Evolutionary conservation across 352 stramenopile species (phyloP).

Genomic region (Pythium volutum): DNA sequence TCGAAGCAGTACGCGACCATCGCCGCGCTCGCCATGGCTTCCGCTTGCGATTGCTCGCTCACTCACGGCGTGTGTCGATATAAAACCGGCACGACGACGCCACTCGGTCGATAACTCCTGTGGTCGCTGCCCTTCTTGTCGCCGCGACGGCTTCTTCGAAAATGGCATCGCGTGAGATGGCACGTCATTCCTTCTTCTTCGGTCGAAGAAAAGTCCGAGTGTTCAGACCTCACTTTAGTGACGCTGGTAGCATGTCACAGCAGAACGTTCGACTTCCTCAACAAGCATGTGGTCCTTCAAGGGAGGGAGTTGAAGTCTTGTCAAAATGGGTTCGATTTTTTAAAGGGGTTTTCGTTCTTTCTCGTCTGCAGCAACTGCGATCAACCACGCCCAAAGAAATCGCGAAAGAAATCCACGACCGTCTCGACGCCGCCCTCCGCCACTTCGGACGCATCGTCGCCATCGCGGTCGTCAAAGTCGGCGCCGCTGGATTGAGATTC

Average conservation of each 20-base stretch:
- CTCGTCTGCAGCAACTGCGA: neutral
- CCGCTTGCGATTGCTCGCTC: neutral
- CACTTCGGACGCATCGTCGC: conserved; percentile 12
- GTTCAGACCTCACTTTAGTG: conserved; percentile 10
- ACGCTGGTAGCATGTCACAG: neutral
- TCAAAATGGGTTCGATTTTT: conserved; percentile 6
- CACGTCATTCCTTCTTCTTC: neutral
- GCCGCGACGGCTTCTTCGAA: conserved; percentile 7
- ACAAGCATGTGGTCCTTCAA: neutral
- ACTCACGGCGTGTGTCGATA: too few relatives aligned
- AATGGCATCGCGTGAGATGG: conserved; percentile 2
- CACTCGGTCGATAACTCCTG: neutral
- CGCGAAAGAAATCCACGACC: conserved; percentile 60
- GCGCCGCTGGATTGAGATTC: conserved; percentile 11
- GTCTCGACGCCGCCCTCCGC: conserved; percentile 26
- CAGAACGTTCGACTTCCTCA: neutral
- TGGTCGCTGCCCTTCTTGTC: neutral
- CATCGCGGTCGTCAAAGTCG: conserved; percentile 26
- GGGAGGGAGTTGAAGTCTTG: conserved; percentile 15
- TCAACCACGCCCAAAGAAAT: conserved; percentile 44
- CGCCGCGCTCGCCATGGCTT: conserved; percentile 61
- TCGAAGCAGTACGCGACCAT: conserved; percentile 88
- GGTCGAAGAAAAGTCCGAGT: conserved; percentile 4
- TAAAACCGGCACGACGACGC: neutral
- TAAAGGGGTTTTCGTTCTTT: neutral